phyloP scores from a whole-genome alignment of 139 green algal species.

The Coccomyxa sp. region DNA sequence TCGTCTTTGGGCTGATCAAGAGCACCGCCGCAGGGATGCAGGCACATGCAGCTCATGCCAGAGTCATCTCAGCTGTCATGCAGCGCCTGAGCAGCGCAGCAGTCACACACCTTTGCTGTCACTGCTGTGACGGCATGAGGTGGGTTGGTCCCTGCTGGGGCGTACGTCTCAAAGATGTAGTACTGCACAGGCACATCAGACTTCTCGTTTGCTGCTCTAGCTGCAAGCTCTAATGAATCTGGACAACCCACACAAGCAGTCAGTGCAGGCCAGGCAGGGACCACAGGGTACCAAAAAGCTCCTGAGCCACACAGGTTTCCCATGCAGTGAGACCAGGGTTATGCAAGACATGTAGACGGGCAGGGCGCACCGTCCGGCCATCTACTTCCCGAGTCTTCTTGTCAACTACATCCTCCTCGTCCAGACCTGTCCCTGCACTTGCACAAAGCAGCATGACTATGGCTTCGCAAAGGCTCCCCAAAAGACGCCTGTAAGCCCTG shows the following conservation, averaged over 20 bases:
- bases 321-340: too few relatives aligned
- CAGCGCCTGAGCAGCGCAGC: neutral
- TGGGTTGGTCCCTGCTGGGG: constrained; percentile 44
- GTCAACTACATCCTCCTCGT: constrained; percentile 48
- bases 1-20: neutral
- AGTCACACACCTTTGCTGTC: constrained; percentile 56
- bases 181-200: constrained; percentile 25
- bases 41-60: too few relatives aligned
- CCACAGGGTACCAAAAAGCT: constrained; percentile 8
- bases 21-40: neutral
- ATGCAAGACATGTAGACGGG: too few relatives aligned
- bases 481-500: too few relatives aligned
- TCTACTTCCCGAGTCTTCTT: constrained; percentile 10
- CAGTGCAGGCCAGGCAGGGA: neutral
- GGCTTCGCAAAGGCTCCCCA: too few relatives aligned
- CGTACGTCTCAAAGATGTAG: constrained; percentile 39
- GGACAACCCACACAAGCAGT: neutral
- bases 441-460: neutral
- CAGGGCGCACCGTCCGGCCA: constrained; percentile 11
- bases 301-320: constrained; percentile 34
- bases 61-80: too few relatives aligned
- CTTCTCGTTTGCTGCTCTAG: too few relatives aligned
- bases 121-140: constrained; percentile 50
- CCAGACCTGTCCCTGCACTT: constrained; percentile 41
- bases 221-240: too few relatives aligned